A percentile compares a stretch with the other conserved stretches of the same genome.
Conservation (phyloP, 306 rosid species). For the Trichosanthes truncata region DNA sequence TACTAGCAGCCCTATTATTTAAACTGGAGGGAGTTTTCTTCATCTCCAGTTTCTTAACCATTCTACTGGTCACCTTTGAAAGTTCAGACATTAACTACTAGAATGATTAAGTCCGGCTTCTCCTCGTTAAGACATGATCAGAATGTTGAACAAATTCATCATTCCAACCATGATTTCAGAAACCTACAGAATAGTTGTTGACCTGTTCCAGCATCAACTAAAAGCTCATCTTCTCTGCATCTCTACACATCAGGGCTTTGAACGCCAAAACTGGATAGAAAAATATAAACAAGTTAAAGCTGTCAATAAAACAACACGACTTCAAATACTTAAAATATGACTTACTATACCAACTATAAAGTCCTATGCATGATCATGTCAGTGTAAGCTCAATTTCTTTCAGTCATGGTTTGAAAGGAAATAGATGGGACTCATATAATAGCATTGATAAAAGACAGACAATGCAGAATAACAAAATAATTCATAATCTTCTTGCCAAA, state of each 20-base stretch:
- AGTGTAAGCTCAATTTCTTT: neutral
- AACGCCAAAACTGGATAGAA: constrained; percentile 36
- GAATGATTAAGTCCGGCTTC: constrained; percentile 24
- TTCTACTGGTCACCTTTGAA: constrained; percentile 41
- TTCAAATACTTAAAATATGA: neutral
- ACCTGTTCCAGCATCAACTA: constrained; percentile 60
- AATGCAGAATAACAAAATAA: neutral
- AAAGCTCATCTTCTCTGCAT: constrained; percentile 62
- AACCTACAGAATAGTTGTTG: constrained; percentile 60
- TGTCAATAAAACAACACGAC: neutral
- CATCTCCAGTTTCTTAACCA: constrained; percentile 57
- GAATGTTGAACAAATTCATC: constrained; percentile 40
- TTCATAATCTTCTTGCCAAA: neutral
- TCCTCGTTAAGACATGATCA: constrained; percentile 44
- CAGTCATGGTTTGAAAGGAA: neutral
- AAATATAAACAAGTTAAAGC: neutral
- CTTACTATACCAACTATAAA: neutral
- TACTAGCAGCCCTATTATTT: constrained; percentile 36
- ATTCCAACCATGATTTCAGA: constrained; percentile 56
- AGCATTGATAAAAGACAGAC: neutral
- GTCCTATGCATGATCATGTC: neutral
- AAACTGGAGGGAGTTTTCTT: constrained; percentile 51
- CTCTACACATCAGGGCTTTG: constrained; percentile 72
- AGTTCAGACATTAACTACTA: constrained; percentile 41
- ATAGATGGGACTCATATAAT: neutral